Base-by-base conservation (phyloP, 139 green algal genomes). In the Picochlorum sp. region DNA sequence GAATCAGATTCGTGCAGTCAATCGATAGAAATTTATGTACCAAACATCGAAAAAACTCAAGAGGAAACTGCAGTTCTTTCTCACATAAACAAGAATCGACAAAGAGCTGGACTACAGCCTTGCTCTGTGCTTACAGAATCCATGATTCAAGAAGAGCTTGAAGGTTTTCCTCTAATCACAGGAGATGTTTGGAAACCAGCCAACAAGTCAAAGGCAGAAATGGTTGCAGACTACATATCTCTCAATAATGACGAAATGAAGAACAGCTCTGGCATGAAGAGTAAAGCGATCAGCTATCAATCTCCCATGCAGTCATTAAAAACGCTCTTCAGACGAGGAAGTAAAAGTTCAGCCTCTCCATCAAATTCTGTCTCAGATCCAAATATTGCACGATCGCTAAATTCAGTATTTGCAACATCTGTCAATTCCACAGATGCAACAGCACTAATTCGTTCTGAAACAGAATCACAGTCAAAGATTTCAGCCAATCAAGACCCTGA, bases 141-240 rank as follows among this genome's bases (percentile, higher is more conserved):
- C 5, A 16, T 28, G 13, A 30, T 67, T 22, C 24, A 26, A 16
- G 30, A 30, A 13, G 8, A n/a, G 20, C 57, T 85, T 36, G 53
- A 35, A 32, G 76, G 68, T 31, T 63, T 66, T 47, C 8, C 53
- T 13, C 70, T 33, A 31, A 74, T 3, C 33, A 60, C 20, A 65
- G 76, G n/a, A 33, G 39, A 60, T 31, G 28, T 55, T 6, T 78
- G 64, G 67, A 54, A 55, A 12, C 30, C 60, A 22, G 70, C 68
- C n/a, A 57, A 18, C 43, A 85, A 81, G 55, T 79, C 71, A 35
- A 64, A 64, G 26, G 68, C 75, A 25, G 68, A 77, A 31, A 70
- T 85, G 22, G 53, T 85, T 6, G 24, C 44, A 4, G 75, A 84
- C 57, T 85, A 79, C 72, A 60, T 53, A 14, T 61, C 52, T 36